A percentile compares a stretch with the other conserved stretches of the same genome.
Conservation (phyloP, 768 basidiomycete species). For the Agaricus subrufescens region DNA sequence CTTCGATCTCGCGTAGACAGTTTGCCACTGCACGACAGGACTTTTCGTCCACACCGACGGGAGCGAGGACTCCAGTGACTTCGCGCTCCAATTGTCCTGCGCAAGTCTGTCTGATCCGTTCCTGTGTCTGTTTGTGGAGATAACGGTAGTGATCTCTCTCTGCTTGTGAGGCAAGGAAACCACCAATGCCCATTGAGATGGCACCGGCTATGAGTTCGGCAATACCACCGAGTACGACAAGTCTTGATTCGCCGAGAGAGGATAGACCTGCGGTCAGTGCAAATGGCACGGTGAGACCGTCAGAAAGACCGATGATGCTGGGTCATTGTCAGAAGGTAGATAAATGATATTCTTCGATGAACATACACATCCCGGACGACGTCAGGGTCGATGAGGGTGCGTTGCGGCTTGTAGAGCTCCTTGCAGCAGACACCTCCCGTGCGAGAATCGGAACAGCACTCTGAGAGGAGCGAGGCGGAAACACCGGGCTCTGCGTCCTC, state of each 20-base stretch:
- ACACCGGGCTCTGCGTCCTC: slow-evolving; percentile 33
- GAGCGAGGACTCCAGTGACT: slow-evolving; percentile 81
- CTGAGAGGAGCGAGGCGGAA: slow-evolving; percentile 43
- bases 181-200: slow-evolving; percentile 97
- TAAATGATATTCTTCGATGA: not conserved
- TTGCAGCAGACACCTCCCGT: slow-evolving; percentile 80
- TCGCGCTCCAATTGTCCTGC: slow-evolving; percentile 96
- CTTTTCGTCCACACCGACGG: slow-evolving; percentile 83
- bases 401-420: slow-evolving; percentile 79
- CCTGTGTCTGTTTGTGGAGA: slow-evolving; percentile 64
- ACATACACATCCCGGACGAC: slow-evolving; percentile 82
- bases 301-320: slow-evolving; percentile 87
- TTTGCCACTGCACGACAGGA: slow-evolving; percentile 77
- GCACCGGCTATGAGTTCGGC: slow-evolving; percentile 97
- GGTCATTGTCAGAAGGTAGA: not conserved
- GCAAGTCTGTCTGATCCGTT: slow-evolving; percentile 85
- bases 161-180: slow-evolving; percentile 94
- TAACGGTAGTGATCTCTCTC: slow-evolving; percentile 95
- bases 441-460: slow-evolving; percentile 52
- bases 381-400: slow-evolving; percentile 82
- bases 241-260: slow-evolving; percentile 79
- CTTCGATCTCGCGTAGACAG: slow-evolving; percentile 65
- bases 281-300: slow-evolving; percentile 89
- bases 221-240: slow-evolving; percentile 93
- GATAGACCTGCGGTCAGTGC: slow-evolving; percentile 87